Percentiles rank a stretch among this genome's conserved stretches.
Evolutionary conservation across 2,329 filamentous ascomycete genomes (phyloP).

Genomic region (Amylocarpus encephaloides): DNA sequence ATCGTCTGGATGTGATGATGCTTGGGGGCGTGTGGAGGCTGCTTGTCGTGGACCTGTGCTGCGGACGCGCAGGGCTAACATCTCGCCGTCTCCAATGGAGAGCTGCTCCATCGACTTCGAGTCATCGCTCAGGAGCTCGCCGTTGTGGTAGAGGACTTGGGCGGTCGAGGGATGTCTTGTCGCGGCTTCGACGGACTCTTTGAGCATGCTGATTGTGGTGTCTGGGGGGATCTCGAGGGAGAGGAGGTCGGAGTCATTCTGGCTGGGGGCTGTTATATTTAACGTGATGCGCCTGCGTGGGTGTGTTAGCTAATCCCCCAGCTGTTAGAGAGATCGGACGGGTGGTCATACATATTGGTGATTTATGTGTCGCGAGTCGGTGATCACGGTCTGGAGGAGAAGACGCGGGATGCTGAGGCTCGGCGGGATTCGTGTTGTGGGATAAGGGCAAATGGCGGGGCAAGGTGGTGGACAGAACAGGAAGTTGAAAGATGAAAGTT

Average conservation of each 20-base stretch:
- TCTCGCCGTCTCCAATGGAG: constrained; percentile 79
- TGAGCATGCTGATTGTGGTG: constrained; percentile 78
- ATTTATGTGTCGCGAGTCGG: too few species aligned
- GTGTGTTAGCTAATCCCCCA: background rate
- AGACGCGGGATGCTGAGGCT: too few species aligned
- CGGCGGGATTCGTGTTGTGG: too few species aligned
- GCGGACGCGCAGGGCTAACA: constrained; percentile 80
- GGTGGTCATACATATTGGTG: too few species aligned
- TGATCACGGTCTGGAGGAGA: too few species aligned
- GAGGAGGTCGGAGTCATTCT: constrained; percentile 59
- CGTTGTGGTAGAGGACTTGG: constrained; percentile 89
- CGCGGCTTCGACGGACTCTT: constrained; percentile 82
- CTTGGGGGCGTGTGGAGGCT: constrained; percentile 30
- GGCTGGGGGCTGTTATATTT: constrained; percentile 70
- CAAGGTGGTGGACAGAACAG: too few species aligned
- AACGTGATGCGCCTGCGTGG: constrained; percentile 73
- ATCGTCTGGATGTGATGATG: constrained; percentile 25
- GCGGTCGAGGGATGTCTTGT: constrained; percentile 62
- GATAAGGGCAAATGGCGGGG: too few species aligned
- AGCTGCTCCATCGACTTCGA: constrained; percentile 75
- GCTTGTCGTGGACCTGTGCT: constrained; percentile 42
- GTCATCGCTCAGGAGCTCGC: constrained; percentile 70
- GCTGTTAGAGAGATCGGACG: too few species aligned
- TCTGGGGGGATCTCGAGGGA: constrained; percentile 75
- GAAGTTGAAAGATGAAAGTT: too few species aligned